phyloP scores from a whole-genome alignment of 768 basidiomycete genomes.

The Boletus sp. region DNA sequence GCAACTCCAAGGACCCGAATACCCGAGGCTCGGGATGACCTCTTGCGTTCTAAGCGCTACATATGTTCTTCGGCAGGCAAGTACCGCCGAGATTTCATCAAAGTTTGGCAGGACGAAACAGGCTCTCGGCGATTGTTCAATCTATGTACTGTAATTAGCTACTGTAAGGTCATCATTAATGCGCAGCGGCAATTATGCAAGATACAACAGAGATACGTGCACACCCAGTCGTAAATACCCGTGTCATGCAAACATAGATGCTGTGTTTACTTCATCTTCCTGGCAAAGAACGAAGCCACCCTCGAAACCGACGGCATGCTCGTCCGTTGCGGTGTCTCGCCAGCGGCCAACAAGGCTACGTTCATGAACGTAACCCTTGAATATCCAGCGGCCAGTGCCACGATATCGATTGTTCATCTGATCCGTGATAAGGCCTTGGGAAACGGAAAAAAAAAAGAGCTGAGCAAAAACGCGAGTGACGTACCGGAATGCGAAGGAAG shows the following conservation, averaged over 20 bases:
- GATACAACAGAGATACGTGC: conserved; percentile 10
- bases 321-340: conserved; percentile 46
- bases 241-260: conserved; percentile 16
- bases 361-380: conserved; percentile 50
- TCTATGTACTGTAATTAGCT: conserved; percentile 8
- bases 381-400: conserved; percentile 44
- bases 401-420: conserved; percentile 34
- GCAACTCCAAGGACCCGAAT: background rate
- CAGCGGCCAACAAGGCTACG: conserved; percentile 51
- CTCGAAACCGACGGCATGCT: conserved; percentile 43
- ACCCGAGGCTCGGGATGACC: conserved; percentile 16
- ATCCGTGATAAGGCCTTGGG: conserved; percentile 14
- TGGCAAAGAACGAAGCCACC: conserved; percentile 46
- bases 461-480: conserved; percentile 14
- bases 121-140: background rate
- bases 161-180: conserved; percentile 14
- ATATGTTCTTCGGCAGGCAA: conserved; percentile 7
- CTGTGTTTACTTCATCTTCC: conserved; percentile 24
- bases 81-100: background rate
- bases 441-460: background rate
- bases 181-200: conserved; percentile 11
- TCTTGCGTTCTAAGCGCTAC: background rate
- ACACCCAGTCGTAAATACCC: conserved; percentile 14
- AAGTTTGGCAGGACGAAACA: background rate
- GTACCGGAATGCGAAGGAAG: conserved; percentile 44